Evolutionary conservation across 108 stramenopile genomes (phyloP).

Genomic region (Epipyxis sp.): DNA sequence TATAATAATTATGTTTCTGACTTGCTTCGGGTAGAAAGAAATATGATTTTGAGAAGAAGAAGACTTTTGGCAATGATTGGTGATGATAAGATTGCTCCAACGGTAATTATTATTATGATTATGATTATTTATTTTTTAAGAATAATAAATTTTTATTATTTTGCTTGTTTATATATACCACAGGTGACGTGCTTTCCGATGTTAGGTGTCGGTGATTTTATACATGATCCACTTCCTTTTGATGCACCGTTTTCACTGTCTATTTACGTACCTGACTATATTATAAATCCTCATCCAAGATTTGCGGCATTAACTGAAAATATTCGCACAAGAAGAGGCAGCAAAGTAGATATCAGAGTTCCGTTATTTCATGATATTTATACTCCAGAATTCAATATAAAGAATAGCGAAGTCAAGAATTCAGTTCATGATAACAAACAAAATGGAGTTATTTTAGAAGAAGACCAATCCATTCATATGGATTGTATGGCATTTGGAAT

Average conservation of each 20-base stretch:
- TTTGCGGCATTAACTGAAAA: constrained; percentile 92
- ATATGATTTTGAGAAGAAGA: constrained; percentile 89
- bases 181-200: constrained; percentile 27
- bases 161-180: neutral
- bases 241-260: constrained; percentile 79
- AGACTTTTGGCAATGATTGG: constrained; percentile 74
- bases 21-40: constrained; percentile 73
- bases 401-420: constrained; percentile 69
- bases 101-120: constrained; percentile 48
- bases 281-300: constrained; percentile 96
- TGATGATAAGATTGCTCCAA: constrained; percentile 83
- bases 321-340: constrained; percentile 82
- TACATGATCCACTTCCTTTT: constrained; percentile 63
- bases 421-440: constrained; percentile 53
- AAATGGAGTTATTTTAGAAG: neutral
- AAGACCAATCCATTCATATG: constrained; percentile 66
- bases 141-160: neutral
- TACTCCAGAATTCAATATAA: constrained; percentile 81
- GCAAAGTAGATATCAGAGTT: constrained; percentile 88
- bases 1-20: constrained; percentile 15
- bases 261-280: constrained; percentile 85
- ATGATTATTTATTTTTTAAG: neutral
- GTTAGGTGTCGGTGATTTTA: constrained; percentile 61
- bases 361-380: constrained; percentile 85
- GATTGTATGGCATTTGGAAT: constrained; percentile 99